Conservation (phyloP, 805 yeast species). For the Starmerella bombicola region DNA sequence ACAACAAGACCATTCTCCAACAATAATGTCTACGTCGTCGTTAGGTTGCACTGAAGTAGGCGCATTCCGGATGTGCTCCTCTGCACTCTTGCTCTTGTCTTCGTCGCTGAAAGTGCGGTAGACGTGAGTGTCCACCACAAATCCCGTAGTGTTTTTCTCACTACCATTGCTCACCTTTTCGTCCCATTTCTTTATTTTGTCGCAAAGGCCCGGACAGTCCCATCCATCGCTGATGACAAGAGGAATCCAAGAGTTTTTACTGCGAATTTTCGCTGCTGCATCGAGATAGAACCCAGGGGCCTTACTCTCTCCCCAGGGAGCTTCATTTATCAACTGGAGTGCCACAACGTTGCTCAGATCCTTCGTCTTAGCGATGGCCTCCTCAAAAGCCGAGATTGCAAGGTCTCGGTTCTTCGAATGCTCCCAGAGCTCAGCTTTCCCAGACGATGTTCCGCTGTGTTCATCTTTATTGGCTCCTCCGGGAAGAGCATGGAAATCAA, state of each 20-base stretch:
- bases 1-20: conserved; percentile 89
- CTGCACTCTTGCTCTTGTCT: conserved; percentile 56
- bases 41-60: conserved; percentile 12
- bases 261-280: conserved; percentile 50
- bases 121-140: conserved; percentile 71
- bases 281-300: conserved; percentile 44
- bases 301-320: conserved; percentile 48
- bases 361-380: conserved; percentile 48
- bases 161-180: conserved; percentile 22
- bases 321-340: conserved; percentile 75
- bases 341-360: conserved; percentile 61
- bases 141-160: conserved; percentile 35
- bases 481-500: conserved; percentile 83
- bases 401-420: conserved; percentile 28
- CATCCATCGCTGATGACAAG: conserved; percentile 84
- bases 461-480: conserved; percentile 83
- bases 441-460: conserved; percentile 63
- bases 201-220: conserved; percentile 72
- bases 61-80: conserved; percentile 39
- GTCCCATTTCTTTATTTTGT: conserved; percentile 43
- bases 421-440: conserved; percentile 54
- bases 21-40: conserved; percentile 48
- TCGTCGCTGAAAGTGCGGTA: conserved; percentile 74
- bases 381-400: conserved; percentile 43
- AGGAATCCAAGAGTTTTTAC: conserved; percentile 44